Base-by-base conservation (phyloP, 768 basidiomycete genomes). In the Rhizopogon rudus region DNA sequence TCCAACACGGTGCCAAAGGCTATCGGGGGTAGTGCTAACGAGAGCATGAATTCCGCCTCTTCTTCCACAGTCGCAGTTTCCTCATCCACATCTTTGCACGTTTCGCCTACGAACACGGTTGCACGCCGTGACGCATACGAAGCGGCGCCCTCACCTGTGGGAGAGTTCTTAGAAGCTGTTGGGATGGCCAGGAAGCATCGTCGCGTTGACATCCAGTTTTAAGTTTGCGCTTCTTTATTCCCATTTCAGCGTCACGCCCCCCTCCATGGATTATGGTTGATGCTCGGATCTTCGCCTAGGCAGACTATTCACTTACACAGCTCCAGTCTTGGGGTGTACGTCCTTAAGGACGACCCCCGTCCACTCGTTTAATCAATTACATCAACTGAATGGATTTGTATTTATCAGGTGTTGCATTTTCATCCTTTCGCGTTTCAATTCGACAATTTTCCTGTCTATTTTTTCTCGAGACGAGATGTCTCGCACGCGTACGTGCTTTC, bases 71-170 rank as follows among this genome's bases (percentile, higher is more conserved):
- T 60, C 3, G 41, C 52, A 14, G 49, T 1, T 41, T 54, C 45
- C 25, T 59, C 55, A 35, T 50, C 60, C 6, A 61, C 62, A 17
- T 63, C 68, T 20, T 63, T 64, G 20, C 76, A 79, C 60, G 84
- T 88, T 37, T 75, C 77, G 6, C 86, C 87, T 12, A 88, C 87
- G 8, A 70, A 76, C 63, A 87, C 85, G 5, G 72, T 87, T 54
- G 77, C 72, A 28, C 72, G 75, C 45, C 77, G 77, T 53, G 54
- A 57, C 35, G 12, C 25, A 16, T 37, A 37, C 22, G 46, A 62
- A 5, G 60, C 66, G 31, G 60, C 58, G 8, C 63, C 65, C 25
- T 40, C 58, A 2, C 22, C 49, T 25, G 50, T 60, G 40, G 7
- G 52, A 29, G 8, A 6, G 42, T 29, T 70, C 22, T 40, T 44